phyloP scores from a whole-genome alignment of 495 filamentous ascomycete genomes.

The Penicillium bovifimosum region DNA sequence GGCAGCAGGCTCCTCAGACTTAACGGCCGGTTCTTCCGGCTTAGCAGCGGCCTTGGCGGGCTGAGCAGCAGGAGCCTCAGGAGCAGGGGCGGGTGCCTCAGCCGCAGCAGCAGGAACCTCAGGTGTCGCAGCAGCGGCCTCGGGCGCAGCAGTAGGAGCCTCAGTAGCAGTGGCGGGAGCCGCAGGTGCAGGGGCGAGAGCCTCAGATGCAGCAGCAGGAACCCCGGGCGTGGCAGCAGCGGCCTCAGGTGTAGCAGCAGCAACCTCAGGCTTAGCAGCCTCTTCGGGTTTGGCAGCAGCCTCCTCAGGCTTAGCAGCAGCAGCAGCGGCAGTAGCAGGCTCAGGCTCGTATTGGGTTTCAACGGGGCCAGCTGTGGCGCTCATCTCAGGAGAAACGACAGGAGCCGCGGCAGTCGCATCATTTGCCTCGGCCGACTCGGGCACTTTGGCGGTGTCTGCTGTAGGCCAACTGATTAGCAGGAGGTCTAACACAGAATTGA shows the following conservation, averaged over 20 bases:
- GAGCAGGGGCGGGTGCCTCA: background rate
- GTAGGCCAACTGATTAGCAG: background rate
- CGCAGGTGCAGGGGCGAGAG: background rate
- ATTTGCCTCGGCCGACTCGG: background rate
- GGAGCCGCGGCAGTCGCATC: background rate
- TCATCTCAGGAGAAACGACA: background rate
- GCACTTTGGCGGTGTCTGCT: background rate
- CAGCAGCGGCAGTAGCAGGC: background rate
- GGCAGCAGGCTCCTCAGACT: conserved; percentile 2
- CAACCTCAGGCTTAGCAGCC: background rate
- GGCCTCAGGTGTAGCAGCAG: background rate
- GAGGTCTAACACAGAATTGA: background rate
- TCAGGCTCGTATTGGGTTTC: background rate
- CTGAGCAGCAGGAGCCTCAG: background rate
- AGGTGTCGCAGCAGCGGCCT: background rate
- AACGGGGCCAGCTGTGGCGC: background rate
- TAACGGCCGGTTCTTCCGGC: background rate
- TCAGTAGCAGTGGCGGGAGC: background rate
- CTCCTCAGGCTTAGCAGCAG: background rate
- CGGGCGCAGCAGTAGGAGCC: background rate
- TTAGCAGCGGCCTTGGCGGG: background rate
- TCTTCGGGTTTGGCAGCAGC: background rate
- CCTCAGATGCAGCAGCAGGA: background rate
- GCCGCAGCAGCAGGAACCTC: background rate
- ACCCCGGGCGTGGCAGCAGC: background rate